phyloP scores from a whole-genome alignment of 345 rosid species.

The Citrus inodora region DNA sequence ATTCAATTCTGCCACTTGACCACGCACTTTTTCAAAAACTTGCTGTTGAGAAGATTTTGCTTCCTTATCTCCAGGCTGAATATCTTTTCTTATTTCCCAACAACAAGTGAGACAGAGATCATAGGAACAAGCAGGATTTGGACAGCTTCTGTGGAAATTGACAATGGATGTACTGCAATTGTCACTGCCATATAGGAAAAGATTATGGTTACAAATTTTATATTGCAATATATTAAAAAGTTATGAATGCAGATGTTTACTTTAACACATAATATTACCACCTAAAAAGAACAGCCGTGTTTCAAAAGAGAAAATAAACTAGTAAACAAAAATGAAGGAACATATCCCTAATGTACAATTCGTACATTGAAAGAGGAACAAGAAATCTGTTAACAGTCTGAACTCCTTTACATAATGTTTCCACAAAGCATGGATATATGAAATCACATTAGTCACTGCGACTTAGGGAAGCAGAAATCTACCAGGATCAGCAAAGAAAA shows the following conservation, averaged over 20 bases:
- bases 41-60: slow-evolving; percentile 21
- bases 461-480: neutral
- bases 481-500: neutral
- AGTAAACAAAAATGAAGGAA: neutral
- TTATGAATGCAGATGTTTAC: neutral
- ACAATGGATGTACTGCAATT: slow-evolving; percentile 55
- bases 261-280: neutral
- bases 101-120: slow-evolving; percentile 61
- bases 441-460: neutral
- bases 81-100: slow-evolving; percentile 36
- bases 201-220: slow-evolving; percentile 8
- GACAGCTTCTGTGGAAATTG: slow-evolving; percentile 48
- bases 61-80: slow-evolving; percentile 19
- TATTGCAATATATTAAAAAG: neutral
- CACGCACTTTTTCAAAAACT: slow-evolving; percentile 16
- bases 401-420: neutral
- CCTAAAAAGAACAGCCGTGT: neutral
- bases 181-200: slow-evolving; percentile 36
- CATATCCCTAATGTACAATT: neutral
- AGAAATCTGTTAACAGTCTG: neutral
- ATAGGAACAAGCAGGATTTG: slow-evolving; percentile 41
- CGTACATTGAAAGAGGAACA: neutral
- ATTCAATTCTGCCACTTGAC: slow-evolving; percentile 15
- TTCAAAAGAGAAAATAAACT: neutral
- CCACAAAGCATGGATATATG: neutral